These are phyloP conservation scores for Penicillium paneum DNA, from an alignment of 2,329 filamentous ascomycete genomes.

Conservation along the genomic window DNA sequence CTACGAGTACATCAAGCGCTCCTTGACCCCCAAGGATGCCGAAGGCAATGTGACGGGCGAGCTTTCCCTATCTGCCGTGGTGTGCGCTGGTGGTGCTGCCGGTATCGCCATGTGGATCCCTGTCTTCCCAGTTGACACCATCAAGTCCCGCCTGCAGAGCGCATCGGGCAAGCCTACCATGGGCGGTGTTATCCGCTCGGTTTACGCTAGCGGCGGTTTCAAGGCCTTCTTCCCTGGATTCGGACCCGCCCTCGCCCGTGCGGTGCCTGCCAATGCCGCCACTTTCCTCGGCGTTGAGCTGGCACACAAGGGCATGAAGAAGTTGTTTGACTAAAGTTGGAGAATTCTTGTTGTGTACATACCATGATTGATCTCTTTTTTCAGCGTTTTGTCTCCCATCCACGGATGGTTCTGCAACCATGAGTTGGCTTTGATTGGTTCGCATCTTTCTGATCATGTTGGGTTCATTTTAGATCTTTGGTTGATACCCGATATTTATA, in stretches of 20 bases:
- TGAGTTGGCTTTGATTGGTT: constrained; percentile 2
- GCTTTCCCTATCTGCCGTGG: constrained; percentile 76
- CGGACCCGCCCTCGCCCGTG: constrained; percentile 84
- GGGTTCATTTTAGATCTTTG: not conserved
- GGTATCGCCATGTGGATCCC: constrained; percentile 99
- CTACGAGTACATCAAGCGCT: constrained; percentile 92
- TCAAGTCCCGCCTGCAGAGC: constrained; percentile 92
- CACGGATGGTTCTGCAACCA: constrained; percentile 13
- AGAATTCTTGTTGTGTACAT: constrained; percentile 5
- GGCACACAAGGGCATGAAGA: constrained; percentile 51
- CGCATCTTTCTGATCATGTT: not conserved
- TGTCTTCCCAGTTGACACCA: constrained; percentile 94
- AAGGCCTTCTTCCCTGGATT: constrained; percentile 98
- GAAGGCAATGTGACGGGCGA: constrained; percentile 70
- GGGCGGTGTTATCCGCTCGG: constrained; percentile 70
- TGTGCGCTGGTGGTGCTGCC: constrained; percentile 81
- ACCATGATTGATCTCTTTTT: constrained; percentile 6
- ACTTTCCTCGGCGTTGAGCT: constrained; percentile 66
- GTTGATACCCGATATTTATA: constrained; percentile 2
- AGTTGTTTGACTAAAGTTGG: constrained; percentile 38
- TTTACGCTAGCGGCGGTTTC: constrained; percentile 79
- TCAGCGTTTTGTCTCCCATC: constrained; percentile 18
- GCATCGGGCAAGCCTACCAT: constrained; percentile 82
- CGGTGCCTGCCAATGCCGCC: constrained; percentile 92
- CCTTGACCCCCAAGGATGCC: constrained; percentile 77